Evolutionary conservation across 176 grass and related monocot genomes (phyloP), one percentile per base, ranked within the genome.

Genomic region (Puccinellia tenuiflora): DNA sequence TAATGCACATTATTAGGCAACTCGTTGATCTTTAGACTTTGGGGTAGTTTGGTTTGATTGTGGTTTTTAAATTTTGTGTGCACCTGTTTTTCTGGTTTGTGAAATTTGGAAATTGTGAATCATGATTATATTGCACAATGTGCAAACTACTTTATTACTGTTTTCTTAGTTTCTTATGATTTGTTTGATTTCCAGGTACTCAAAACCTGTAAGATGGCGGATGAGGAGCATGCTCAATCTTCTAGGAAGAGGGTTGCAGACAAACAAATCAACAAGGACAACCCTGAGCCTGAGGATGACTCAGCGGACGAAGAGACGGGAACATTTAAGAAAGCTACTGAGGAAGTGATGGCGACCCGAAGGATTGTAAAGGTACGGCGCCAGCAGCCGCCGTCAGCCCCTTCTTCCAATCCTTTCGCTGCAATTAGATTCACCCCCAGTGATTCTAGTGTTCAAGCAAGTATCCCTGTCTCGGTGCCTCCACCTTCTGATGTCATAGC

Each of bases 321-420:
- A 40, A 84, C 91, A 40, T 99, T 99, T 83, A 87, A 94, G 86
- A 99, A 87, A 86, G 97, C 97, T 77, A 93, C 83, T 75, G 97
- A 99, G 86, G 93, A 99, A 93, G 93, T 99, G 57, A 94, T 99
- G 97, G 97, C 97, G 70, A 85, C 91, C 26, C 87, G 86, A 59
- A 93, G 79, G 80, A 88, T 96, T 73, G 91, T 99, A 31, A 99
- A 94, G 79, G 91, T 99, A 68, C 91, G 88, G 31, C 97, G 91
- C 26, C 75, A 86, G 80, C 85, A 89, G 59, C 85, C 78, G 6
- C 54, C 84, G 76, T 34, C 88, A 64, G 68, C 91, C 63, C 79
- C 88, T 54, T 64, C 82, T 63, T 91, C 91, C 7, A 99, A 99
- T 59, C 96, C 96, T 84, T 99, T 99, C 80, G 76, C 96, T 59